These are phyloP conservation scores for Hyphodiscus sp. DNA, from an alignment of 2,329 filamentous ascomycete species.

Conservation along the genomic window DNA sequence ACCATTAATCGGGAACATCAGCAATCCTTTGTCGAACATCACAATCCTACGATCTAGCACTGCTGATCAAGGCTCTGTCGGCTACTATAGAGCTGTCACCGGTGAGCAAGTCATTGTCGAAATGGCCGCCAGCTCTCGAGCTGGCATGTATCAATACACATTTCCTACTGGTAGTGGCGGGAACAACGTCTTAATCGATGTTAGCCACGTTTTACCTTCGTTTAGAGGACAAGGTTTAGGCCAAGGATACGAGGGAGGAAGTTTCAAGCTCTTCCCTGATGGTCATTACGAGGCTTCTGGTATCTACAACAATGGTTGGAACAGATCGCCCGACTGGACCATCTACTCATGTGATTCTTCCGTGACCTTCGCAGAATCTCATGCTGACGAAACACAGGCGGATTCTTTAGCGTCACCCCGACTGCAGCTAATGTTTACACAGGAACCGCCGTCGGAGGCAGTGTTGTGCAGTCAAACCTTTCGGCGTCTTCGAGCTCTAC, in stretches of 20 bases:
- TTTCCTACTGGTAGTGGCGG: constrained; percentile 38
- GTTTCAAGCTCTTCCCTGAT: no score
- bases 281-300: no score
- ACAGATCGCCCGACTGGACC: no score
- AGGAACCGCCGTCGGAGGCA: constrained; percentile 33
- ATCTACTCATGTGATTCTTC: no score
- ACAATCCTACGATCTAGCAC: constrained; percentile 32
- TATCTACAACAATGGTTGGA: no score
- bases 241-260: constrained; percentile 54
- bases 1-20: constrained; percentile 43
- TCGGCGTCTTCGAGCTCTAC: no score
- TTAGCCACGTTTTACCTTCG: constrained; percentile 52
- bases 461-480: neutral
- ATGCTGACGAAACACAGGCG: no score
- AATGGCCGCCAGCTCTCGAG: constrained; percentile 48
- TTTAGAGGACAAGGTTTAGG: no score
- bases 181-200: constrained; percentile 21
- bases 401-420: no score
- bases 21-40: constrained; percentile 42
- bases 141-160: constrained; percentile 54
- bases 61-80: constrained; percentile 49
- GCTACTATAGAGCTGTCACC: constrained; percentile 53
- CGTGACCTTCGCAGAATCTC: no score
- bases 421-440: constrained; percentile 41
- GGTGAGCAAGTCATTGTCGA: constrained; percentile 50